Conservation (phyloP, 2,329 filamentous ascomycete genomes). For the Colletotrichum tofieldiae region DNA sequence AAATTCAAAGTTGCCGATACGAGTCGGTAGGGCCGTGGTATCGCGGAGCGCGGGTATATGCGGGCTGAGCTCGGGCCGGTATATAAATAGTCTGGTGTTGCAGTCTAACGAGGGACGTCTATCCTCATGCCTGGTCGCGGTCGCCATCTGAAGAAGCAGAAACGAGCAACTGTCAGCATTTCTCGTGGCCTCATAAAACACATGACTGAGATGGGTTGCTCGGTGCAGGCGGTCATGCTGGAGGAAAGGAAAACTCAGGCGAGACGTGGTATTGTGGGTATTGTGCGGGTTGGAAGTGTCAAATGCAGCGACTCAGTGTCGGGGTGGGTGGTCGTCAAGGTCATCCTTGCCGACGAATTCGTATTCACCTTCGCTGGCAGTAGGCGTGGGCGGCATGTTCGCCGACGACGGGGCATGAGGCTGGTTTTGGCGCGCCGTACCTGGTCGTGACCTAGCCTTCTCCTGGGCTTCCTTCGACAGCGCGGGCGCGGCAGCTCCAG, state of each 20-base stretch:
- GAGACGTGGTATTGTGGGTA: conserved; percentile 34
- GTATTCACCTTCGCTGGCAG: conserved; percentile 76
- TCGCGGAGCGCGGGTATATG: conserved; percentile 42
- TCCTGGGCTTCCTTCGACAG: conserved; percentile 48
- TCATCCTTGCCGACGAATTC: conserved; percentile 46
- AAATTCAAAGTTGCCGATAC: conserved; percentile 19
- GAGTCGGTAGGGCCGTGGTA: conserved; percentile 9
- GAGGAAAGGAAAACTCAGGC: conserved; percentile 8
- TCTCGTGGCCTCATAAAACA: conserved; percentile 19
- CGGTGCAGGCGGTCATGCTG: conserved; percentile 15
- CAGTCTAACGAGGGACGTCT: conserved; percentile 26
- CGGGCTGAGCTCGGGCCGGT: conserved; percentile 23
- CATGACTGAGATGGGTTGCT: conserved; percentile 24
- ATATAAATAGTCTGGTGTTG: conserved; percentile 32
- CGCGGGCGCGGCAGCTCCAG: conserved; percentile 48
- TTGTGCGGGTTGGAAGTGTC: conserved; percentile 21
- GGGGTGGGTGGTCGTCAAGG: conserved; percentile 44
- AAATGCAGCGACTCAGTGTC: conserved; percentile 30
- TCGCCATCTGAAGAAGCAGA: conserved; percentile 54
- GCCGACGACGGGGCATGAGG: conserved; percentile 68
- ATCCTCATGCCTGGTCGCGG: conserved; percentile 51
- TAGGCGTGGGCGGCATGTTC: conserved; percentile 73
- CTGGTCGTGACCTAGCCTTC: conserved; percentile 67
- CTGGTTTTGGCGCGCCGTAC: conserved; percentile 66
- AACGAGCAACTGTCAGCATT: conserved; percentile 44